Percentiles rank a stretch among this genome's conserved stretches.
Evolutionary conservation across 495 filamentous ascomycete species (phyloP).

Genomic region (Penicillium robsamsonii): DNA sequence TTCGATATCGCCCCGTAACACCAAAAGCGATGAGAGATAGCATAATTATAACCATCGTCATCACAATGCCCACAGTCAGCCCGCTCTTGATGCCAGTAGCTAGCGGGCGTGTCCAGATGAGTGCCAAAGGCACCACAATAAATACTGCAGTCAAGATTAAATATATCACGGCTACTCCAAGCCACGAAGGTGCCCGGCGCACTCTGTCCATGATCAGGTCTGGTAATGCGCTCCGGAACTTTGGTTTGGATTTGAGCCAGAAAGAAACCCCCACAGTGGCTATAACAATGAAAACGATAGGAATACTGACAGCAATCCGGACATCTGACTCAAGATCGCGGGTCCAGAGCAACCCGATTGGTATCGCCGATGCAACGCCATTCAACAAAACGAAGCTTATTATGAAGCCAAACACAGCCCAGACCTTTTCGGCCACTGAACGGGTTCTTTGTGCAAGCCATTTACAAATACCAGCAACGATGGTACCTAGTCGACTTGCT

Average conservation of each 20-base stretch:
- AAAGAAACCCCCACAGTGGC: not conserved
- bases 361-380: not conserved
- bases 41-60: not conserved
- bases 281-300: slow-evolving; percentile 1
- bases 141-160: not conserved
- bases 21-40: not conserved
- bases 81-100: slow-evolving; percentile 10
- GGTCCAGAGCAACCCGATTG: not conserved
- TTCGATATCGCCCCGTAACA: too few species aligned
- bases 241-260: slow-evolving; percentile 1
- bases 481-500: not conserved
- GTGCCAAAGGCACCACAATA: not conserved
- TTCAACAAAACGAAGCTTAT: slow-evolving; percentile 5
- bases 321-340: not conserved
- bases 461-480: not conserved
- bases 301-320: not conserved
- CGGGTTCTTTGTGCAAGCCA: not conserved
- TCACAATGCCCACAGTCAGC: slow-evolving; percentile 4
- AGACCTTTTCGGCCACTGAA: not conserved
- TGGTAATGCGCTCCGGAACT: slow-evolving; percentile 1
- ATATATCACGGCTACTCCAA: not conserved
- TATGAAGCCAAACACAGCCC: slow-evolving; percentile 1
- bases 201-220: not conserved
- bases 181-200: not conserved
- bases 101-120: slow-evolving; percentile 9